Evolutionary conservation across 2,329 filamentous ascomycete species (phyloP).

Genomic region (Coleophoma cylindrospora): DNA sequence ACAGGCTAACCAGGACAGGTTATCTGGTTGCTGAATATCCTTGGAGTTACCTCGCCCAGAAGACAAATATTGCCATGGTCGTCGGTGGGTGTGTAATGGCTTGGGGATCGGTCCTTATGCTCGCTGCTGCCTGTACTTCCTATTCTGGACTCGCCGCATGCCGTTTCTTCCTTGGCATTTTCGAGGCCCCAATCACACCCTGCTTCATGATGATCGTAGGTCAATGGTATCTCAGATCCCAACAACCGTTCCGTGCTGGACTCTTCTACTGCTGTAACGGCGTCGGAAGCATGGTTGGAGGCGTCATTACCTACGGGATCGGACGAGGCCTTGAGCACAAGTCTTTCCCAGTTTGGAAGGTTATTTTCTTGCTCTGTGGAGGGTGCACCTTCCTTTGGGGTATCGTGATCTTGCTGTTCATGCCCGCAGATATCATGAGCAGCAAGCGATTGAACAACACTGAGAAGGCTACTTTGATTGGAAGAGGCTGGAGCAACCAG

Average conservation of each 20-base stretch:
- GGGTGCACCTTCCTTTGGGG: constrained; percentile 38
- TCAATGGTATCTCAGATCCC: constrained; percentile 66
- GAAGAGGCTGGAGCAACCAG: constrained; percentile 28
- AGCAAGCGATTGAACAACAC: constrained; percentile 35
- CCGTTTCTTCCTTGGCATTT: constrained; percentile 61
- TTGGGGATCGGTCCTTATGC: constrained; percentile 52
- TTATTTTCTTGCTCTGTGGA: constrained; percentile 39
- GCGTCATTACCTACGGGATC: constrained; percentile 49
- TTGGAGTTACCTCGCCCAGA: constrained; percentile 11
- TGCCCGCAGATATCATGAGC: constrained; percentile 37
- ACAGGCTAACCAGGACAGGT: no score
- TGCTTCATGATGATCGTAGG: constrained; percentile 62
- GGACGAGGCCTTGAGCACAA: constrained; percentile 9
- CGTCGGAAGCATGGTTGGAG: constrained; percentile 53
- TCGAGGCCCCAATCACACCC: constrained; percentile 62
- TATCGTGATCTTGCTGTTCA: constrained; percentile 30
- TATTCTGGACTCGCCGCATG: constrained; percentile 56
- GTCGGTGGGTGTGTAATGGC: constrained; percentile 51
- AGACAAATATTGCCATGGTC: constrained; percentile 51
- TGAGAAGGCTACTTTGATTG: constrained; percentile 38
- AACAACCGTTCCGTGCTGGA: constrained; percentile 55
- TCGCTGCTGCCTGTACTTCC: constrained; percentile 53
- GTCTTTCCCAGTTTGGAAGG: constrained; percentile 32
- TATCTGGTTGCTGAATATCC: constrained; percentile 5
- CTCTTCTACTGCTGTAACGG: constrained; percentile 62